Percentiles rank a stretch among this genome's conserved stretches.
These are phyloP conservation scores for Pleurotus tuoliensis DNA, from an alignment of 768 basidiomycete species.

Conservation along the genomic window DNA sequence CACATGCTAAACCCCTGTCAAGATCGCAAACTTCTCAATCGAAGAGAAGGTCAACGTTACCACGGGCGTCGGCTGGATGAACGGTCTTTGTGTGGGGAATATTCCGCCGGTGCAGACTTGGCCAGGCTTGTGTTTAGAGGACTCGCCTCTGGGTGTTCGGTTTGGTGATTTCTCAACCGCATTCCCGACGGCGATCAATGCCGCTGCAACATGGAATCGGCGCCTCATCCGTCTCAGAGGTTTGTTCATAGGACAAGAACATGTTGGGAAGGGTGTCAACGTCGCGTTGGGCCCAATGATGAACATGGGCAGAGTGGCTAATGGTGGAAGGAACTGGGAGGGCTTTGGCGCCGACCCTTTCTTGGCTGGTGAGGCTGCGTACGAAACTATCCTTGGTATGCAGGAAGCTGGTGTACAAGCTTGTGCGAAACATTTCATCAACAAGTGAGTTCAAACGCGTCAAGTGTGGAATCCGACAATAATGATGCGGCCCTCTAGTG, in stretches of 20 bases:
- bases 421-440: conserved; percentile 80
- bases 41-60: conserved; percentile 62
- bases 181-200: conserved; percentile 83
- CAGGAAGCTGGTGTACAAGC: conserved; percentile 80
- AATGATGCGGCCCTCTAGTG: conserved; percentile 41
- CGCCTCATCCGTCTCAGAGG: conserved; percentile 75
- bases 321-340: conserved; percentile 91
- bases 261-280: conserved; percentile 80
- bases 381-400: conserved; percentile 80
- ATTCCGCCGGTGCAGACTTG: conserved; percentile 28
- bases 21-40: conserved; percentile 49
- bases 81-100: conserved; percentile 65
- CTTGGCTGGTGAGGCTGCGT: conserved; percentile 71
- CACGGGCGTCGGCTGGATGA: conserved; percentile 66
- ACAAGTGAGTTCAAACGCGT: conserved; percentile 47
- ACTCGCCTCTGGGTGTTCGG: conserved; percentile 78
- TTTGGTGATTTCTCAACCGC: conserved; percentile 67
- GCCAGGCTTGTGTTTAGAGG: conserved; percentile 74
- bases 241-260: conserved; percentile 76
- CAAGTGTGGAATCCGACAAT: conserved; percentile 26
- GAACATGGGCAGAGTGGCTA: conserved; percentile 71
- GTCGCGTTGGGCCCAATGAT: conserved; percentile 80
- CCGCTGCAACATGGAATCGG: conserved; percentile 83
- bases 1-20: not conserved
- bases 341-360: conserved; percentile 93